Percentiles rank a stretch among this genome's conserved stretches.
Conservation (phyloP, 768 basidiomycete genomes). For the Exidia glandulosa region DNA sequence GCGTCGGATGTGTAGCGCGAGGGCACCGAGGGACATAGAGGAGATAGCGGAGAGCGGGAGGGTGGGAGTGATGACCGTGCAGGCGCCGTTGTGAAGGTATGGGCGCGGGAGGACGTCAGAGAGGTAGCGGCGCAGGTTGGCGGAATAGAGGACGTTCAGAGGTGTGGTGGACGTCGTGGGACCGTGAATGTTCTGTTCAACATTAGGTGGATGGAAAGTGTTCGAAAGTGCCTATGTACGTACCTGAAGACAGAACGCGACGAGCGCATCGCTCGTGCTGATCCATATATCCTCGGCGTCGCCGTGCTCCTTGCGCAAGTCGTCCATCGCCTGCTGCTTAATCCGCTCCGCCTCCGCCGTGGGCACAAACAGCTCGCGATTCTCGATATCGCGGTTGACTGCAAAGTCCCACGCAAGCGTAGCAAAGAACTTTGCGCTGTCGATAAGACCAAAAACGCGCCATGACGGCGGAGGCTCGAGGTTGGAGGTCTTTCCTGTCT, state of each 20-base stretch:
- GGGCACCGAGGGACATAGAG: conserved; percentile 2
- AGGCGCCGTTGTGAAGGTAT: conserved; percentile 4
- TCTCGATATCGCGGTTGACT: conserved; percentile 1
- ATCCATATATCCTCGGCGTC: conserved; percentile 3
- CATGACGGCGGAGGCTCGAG: conserved; percentile 2
- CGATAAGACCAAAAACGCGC: conserved; percentile 1
- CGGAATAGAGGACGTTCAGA: conserved; percentile 4
- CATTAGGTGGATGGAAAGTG: not conserved
- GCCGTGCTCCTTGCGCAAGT: conserved; percentile 1
- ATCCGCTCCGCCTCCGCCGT: conserved; percentile 4
- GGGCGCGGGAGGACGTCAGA: not conserved
- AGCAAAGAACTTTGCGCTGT: conserved; percentile 1
- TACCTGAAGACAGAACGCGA: conserved; percentile 7
- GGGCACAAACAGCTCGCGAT: conserved; percentile 4
- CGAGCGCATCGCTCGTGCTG: conserved; percentile 7
- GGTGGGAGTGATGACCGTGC: conserved; percentile 2
- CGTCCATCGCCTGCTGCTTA: conserved; percentile 3
- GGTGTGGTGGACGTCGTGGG: conserved; percentile 1
- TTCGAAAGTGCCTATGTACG: not conserved
- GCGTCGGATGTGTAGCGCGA: conserved; percentile 2
- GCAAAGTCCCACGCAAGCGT: conserved; percentile 3
- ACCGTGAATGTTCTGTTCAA: not conserved
- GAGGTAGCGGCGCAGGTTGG: conserved; percentile 6
- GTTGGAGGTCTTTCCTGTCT: not conserved
- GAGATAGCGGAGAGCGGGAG: conserved; percentile 1